Percentiles rank a stretch among this genome's conserved stretches.
Evolutionary conservation across 2,329 filamentous ascomycete genomes (phyloP).

Genomic region (Venturia effusa): DNA sequence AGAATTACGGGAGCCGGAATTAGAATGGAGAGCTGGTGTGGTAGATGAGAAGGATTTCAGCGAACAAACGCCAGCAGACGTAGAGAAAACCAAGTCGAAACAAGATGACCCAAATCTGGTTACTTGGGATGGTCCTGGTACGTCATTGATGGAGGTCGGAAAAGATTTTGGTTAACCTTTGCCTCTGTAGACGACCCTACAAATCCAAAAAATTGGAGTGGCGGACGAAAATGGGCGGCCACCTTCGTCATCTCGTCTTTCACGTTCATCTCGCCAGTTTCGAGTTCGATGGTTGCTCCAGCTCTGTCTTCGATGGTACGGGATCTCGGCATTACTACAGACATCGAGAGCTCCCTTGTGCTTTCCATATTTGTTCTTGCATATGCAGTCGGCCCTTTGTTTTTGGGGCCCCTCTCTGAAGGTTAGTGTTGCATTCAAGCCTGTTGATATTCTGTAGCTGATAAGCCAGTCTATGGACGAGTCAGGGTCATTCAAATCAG

Average conservation of each 20-base stretch:
- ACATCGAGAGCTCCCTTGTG: slow-evolving; percentile 23
- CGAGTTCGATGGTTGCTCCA: slow-evolving; percentile 29
- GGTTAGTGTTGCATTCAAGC: slow-evolving; percentile 3
- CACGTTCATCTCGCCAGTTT: slow-evolving; percentile 29
- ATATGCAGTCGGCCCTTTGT: slow-evolving; percentile 28
- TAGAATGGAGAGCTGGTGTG: slow-evolving; percentile 1
- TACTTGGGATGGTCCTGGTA: slow-evolving; percentile 32
- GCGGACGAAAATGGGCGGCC: slow-evolving; percentile 32
- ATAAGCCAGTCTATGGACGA: slow-evolving; percentile 22
- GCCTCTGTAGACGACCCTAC: slow-evolving; percentile 26
- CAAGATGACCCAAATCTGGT: slow-evolving; percentile 19
- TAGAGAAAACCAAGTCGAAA: not conserved
- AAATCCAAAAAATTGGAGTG: slow-evolving; percentile 38
- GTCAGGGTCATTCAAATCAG: slow-evolving; percentile 25
- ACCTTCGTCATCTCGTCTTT: slow-evolving; percentile 33
- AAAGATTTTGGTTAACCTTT: not conserved
- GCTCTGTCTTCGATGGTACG: slow-evolving; percentile 21
- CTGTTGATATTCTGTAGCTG: not conserved
- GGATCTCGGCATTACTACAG: slow-evolving; percentile 24
- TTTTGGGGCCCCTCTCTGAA: slow-evolving; percentile 27
- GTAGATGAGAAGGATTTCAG: slow-evolving; percentile 6
- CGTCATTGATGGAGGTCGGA: not conserved
- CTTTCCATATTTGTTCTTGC: slow-evolving; percentile 30
- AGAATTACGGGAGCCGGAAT: slow-evolving; percentile 1
- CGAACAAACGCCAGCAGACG: not conserved